Conservation (phyloP, 306 rosid genomes). For the Cucurbita moschata region DNA sequence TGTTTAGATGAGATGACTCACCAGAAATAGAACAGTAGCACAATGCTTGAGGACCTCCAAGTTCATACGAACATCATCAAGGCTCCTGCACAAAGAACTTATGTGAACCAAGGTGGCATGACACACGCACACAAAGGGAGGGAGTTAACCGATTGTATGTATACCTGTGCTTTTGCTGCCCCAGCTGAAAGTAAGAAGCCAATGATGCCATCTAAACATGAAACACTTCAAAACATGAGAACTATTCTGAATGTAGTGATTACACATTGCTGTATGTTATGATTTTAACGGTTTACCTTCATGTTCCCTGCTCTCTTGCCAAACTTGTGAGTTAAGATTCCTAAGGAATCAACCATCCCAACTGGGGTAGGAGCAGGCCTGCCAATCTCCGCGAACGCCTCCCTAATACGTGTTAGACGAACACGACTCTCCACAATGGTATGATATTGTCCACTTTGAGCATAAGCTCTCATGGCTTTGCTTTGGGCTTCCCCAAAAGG, state of each 20-base stretch:
- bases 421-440: too few relatives aligned
- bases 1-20: background rate
- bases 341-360: slow-evolving; percentile 69
- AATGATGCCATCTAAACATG: slow-evolving; percentile 73
- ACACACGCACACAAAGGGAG: background rate
- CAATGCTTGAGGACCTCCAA: slow-evolving; percentile 89
- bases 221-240: slow-evolving; percentile 1
- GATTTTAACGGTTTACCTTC: slow-evolving; percentile 44
- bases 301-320: slow-evolving; percentile 96
- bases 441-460: too few relatives aligned
- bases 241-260: background rate
- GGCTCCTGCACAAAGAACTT: slow-evolving; percentile 40
- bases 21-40: slow-evolving; percentile 89
- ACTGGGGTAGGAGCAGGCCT: slow-evolving; percentile 49
- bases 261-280: background rate
- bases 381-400: slow-evolving; percentile 51
- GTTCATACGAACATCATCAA: slow-evolving; percentile 97
- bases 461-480: too few relatives aligned
- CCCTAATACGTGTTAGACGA: slow-evolving; percentile 80
- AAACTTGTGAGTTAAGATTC: slow-evolving; percentile 45
- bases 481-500: too few relatives aligned
- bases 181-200: slow-evolving; percentile 79
- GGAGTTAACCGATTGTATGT: background rate
- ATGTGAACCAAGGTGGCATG: background rate
- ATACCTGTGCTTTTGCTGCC: slow-evolving; percentile 86